Percentiles rank a stretch among this genome's conserved stretches.
phyloP scores from a whole-genome alignment of 2,329 filamentous ascomycete genomes.

The Sporothrix luriei region DNA sequence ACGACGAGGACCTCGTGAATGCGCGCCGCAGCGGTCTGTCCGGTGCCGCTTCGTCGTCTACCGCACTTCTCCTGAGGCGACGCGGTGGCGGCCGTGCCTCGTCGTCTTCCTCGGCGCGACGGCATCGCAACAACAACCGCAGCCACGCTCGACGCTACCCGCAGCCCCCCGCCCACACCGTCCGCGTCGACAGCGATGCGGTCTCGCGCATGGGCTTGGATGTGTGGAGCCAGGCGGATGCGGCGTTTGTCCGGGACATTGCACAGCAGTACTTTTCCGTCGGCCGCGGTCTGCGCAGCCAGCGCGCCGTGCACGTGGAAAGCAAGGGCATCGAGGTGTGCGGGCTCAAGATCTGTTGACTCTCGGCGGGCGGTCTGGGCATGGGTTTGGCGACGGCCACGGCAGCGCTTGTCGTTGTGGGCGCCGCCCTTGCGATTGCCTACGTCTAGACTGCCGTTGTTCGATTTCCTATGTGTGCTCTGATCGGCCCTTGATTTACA shows the following conservation, averaged over 20 bases:
- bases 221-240: conserved; percentile 72
- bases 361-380: conserved; percentile 31
- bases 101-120: background rate
- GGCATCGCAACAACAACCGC: background rate
- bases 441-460: background rate
- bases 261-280: conserved; percentile 62
- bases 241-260: conserved; percentile 67
- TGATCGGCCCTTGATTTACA: background rate
- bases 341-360: conserved; percentile 68
- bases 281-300: conserved; percentile 52
- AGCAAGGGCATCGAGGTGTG: conserved; percentile 74
- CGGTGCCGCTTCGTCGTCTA: conserved; percentile 20
- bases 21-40: conserved; percentile 31
- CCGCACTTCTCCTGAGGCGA: conserved; percentile 29
- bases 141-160: conserved; percentile 23
- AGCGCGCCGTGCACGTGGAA: conserved; percentile 62
- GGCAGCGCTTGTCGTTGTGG: background rate
- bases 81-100: background rate
- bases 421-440: conserved; percentile 3
- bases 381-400: conserved; percentile 12
- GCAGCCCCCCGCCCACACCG: conserved; percentile 27
- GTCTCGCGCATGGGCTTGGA: conserved; percentile 75
- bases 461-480: background rate
- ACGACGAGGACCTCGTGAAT: conserved; percentile 28
- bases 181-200: conserved; percentile 65